Base-by-base conservation (phyloP, 176 grass and related monocot species). In the sorghum (Sorghum bicolor) region DNA sequence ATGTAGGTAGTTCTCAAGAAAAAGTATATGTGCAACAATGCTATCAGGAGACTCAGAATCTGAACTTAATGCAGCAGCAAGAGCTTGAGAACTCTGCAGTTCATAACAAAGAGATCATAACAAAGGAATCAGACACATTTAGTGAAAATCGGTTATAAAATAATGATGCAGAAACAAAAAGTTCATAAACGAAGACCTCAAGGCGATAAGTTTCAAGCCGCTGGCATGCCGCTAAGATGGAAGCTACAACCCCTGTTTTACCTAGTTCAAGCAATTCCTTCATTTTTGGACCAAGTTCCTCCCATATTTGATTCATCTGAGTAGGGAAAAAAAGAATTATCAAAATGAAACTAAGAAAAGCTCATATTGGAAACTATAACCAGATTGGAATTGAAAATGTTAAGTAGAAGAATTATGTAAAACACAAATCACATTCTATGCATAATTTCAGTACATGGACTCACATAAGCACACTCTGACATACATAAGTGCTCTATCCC, bases 221-320 rank as follows among this genome's bases (percentile, higher is more conserved):
- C 4, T 93, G 84, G 64, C 92, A 94, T 86, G 92, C 78, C 5
- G 90, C 95, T 79, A 98, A 85, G 47, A 98, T 85, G 55, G 92
- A 98, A 90, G 95, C 95, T 61, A 91, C 83, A 30, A 94, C 90
- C 45, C 95, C 89, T 80, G 92, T 44, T 85, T 90, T 98, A 66
- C 96, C 93, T 52, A 90, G 48, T 89, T 98, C 74, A 64, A 98
- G 84, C 81, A 95, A 86, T 74, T 98, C 96, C 73, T 94, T 95
- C 50, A 90, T 70, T 70, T 90, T 98, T 58, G 86, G 70, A 83
- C 96, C 91, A 88, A 98, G 90, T 80, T 98, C 96, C 74, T 90
- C 91, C 91, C 91, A 95, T 29, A 95, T 92, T 87, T 91, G 89
- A 30, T 91, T 80, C 85, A 98, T 90, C 96, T 92, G 89, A 30